phyloP scores from a whole-genome alignment of 805 yeast genomes.

The Metschnikowia anglica region DNA sequence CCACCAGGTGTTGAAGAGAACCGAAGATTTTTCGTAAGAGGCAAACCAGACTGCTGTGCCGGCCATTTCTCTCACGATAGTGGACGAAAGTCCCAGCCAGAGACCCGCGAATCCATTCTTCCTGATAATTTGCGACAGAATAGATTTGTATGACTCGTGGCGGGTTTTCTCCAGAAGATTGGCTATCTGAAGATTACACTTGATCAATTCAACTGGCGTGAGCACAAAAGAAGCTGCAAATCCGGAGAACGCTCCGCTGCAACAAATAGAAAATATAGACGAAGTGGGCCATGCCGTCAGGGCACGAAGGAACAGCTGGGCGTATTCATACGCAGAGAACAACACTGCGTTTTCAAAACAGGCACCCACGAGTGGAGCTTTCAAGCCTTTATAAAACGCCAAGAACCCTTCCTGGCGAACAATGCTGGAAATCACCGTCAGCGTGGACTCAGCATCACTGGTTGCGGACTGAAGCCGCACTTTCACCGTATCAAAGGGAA shows the following conservation, averaged over 20 bases:
- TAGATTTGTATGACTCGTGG: slow-evolving; percentile 32
- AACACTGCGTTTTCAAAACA: slow-evolving; percentile 84
- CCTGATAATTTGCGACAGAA: slow-evolving; percentile 38
- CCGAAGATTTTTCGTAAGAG: slow-evolving; percentile 62
- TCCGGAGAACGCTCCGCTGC: slow-evolving; percentile 83
- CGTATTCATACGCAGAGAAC: slow-evolving; percentile 60
- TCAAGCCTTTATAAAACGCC: slow-evolving; percentile 68
- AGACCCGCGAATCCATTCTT: slow-evolving; percentile 66
- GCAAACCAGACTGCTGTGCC: slow-evolving; percentile 97
- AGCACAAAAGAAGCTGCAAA: slow-evolving; percentile 75
- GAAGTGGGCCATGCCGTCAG: slow-evolving; percentile 6
- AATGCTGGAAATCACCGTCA: slow-evolving; percentile 64
- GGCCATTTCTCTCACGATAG: slow-evolving; percentile 77
- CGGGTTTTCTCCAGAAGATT: slow-evolving; percentile 24
- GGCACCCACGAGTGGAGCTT: slow-evolving; percentile 85
- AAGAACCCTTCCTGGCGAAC: slow-evolving; percentile 64
- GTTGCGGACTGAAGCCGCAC: slow-evolving; percentile 73
- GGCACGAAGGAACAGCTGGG: slow-evolving; percentile 14
- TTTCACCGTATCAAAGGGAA: slow-evolving; percentile 90
- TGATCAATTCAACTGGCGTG: slow-evolving; percentile 90
- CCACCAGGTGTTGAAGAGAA: slow-evolving; percentile 31
- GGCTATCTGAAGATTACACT: slow-evolving; percentile 80
- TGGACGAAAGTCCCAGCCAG: slow-evolving; percentile 86
- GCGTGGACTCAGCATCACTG: slow-evolving; percentile 45
- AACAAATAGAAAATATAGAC: slow-evolving; percentile 27